A percentile compares a stretch with the other conserved stretches of the same genome.
Evolutionary conservation across 1,284 basidiomycete genomes (phyloP).

Genomic region (Ganoderma meredithae): DNA sequence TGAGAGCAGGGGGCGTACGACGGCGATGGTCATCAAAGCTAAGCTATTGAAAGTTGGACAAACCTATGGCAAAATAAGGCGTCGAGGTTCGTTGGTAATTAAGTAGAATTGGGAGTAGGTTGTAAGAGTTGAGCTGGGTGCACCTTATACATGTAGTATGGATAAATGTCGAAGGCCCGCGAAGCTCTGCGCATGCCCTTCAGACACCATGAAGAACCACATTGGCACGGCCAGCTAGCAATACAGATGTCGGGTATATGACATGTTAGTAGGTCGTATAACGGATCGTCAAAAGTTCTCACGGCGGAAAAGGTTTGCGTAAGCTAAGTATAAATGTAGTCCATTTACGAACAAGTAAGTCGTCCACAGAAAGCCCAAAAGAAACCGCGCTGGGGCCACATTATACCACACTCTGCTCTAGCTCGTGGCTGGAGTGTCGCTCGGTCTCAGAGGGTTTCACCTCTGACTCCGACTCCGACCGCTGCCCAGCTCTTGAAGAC

Average conservation of each 20-base stretch:
- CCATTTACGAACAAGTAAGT: neutral
- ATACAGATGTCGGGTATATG: neutral
- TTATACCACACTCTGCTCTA: neutral
- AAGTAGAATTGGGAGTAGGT: neutral
- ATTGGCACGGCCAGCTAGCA: neutral
- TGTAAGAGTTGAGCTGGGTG: neutral
- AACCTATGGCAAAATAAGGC: slow-evolving; percentile 4
- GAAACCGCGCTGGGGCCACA: neutral
- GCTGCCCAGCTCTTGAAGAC: neutral
- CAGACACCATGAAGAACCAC: neutral
- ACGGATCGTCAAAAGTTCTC: neutral
- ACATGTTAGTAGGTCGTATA: neutral
- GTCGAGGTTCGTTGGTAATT: neutral
- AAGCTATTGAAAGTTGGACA: slow-evolving; percentile 35
- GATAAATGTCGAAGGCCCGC: neutral
- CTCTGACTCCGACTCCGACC: neutral
- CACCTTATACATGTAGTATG: neutral
- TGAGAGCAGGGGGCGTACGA: slow-evolving; percentile 53
- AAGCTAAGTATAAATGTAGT: neutral
- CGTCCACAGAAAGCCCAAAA: neutral
- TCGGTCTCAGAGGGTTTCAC: neutral
- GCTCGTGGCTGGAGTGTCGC: neutral
- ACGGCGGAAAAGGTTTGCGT: neutral
- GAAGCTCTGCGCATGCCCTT: neutral
- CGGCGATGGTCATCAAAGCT: slow-evolving; percentile 46